A percentile compares a stretch with the other conserved stretches of the same genome.
Evolutionary conservation across 371 early-diverging fungal genomes (phyloP).

Genomic region (Synchytrium microbalum): DNA sequence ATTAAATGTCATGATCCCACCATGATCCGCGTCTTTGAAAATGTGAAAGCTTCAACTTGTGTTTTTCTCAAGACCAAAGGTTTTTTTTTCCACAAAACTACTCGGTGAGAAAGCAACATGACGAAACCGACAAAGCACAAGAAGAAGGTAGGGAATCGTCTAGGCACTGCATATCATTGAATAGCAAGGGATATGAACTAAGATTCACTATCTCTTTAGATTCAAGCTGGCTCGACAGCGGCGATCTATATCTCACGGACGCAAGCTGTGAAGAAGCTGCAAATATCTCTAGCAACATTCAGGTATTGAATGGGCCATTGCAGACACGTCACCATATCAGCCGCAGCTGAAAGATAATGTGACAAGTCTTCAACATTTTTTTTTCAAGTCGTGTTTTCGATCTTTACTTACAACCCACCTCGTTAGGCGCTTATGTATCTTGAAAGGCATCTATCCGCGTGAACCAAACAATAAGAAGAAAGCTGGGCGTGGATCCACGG

Average conservation of each 20-base stretch:
- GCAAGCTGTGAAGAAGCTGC: constrained; percentile 88
- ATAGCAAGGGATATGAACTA: no score
- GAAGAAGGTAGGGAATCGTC: no score
- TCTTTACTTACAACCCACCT: background rate
- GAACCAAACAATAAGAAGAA: constrained; percentile 92
- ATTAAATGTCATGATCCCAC: no score
- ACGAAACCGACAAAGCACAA: no score
- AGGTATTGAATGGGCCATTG: constrained; percentile 39
- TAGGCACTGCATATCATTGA: no score
- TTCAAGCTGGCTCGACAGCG: constrained; percentile 43
- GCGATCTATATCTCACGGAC: constrained; percentile 84
- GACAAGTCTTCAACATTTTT: background rate
- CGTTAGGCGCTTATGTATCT: constrained; percentile 85
- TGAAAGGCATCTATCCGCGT: constrained; percentile 96
- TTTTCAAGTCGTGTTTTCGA: background rate
- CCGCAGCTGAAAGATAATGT: background rate
- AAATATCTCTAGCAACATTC: constrained; percentile 88
- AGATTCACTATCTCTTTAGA: background rate
- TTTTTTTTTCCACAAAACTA: no score
- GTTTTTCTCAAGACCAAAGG: no score
- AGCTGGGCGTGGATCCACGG: constrained; percentile 83
- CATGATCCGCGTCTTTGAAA: no score
- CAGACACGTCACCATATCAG: background rate
- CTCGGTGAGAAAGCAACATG: no score
- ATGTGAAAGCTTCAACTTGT: no score